Conservation (phyloP, 805 yeast species). For the Spathaspora sp. region DNA sequence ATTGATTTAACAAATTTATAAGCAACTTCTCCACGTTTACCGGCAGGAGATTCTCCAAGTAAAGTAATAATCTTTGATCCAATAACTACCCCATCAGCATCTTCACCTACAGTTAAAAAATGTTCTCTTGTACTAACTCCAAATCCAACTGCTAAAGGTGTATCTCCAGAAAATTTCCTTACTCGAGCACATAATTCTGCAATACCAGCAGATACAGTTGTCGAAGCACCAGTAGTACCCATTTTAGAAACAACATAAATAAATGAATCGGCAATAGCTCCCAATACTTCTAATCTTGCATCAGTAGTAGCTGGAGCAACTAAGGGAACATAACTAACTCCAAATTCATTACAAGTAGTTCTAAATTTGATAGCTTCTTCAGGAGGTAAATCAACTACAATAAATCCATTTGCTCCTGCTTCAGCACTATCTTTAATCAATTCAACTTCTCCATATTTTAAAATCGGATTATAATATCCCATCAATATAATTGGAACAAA, state of each 20-base stretch:
- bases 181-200: constrained; percentile 70
- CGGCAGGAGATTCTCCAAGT: constrained; percentile 60
- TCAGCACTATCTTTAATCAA: constrained; percentile 72
- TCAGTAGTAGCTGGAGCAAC: constrained; percentile 97
- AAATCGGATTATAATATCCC: constrained; percentile 97
- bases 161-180: constrained; percentile 71
- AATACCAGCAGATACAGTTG: constrained; percentile 59
- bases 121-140: constrained; percentile 96
- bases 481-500: constrained; percentile 85
- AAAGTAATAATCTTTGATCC: constrained; percentile 81
- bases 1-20: constrained; percentile 65
- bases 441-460: constrained; percentile 83
- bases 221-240: constrained; percentile 95
- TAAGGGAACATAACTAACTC: constrained; percentile 83
- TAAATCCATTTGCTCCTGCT: constrained; percentile 94
- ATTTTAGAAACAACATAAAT: constrained; percentile 94
- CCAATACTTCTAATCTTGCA: constrained; percentile 73
- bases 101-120: constrained; percentile 68
- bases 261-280: constrained; percentile 89
- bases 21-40: constrained; percentile 60
- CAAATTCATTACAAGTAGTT: constrained; percentile 60
- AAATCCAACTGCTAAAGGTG: constrained; percentile 83
- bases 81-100: constrained; percentile 94
- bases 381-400: constrained; percentile 95
- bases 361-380: constrained; percentile 93